A percentile compares a stretch with the other conserved stretches of the same genome.
phyloP scores from a whole-genome alignment of 176 grass and related monocot genomes.

The Triticum monococcum region DNA sequence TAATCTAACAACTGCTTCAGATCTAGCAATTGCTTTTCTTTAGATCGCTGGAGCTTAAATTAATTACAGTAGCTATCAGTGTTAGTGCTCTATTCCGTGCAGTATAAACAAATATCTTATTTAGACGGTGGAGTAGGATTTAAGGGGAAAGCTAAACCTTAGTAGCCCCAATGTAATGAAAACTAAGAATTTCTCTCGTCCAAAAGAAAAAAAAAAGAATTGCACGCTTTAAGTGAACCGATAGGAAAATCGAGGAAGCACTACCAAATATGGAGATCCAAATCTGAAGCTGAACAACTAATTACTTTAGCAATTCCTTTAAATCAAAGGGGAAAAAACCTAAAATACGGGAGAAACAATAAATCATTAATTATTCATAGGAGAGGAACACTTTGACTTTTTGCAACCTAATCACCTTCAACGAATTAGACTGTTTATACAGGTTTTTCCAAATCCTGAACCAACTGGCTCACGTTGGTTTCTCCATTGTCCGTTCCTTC shows the following conservation, averaged over 20 bases:
- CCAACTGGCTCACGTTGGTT: background rate
- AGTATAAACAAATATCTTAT: background rate
- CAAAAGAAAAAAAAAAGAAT: background rate
- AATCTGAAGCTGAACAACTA: background rate
- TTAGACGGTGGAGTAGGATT: background rate
- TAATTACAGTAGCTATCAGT: slow-evolving; percentile 4
- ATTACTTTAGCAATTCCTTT: background rate
- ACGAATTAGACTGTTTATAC: background rate
- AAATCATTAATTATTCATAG: background rate
- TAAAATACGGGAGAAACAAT: background rate
- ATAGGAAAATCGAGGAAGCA: background rate
- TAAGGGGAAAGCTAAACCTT: background rate
- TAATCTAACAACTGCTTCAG: background rate
- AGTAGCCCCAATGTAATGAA: background rate
- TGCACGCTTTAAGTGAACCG: background rate
- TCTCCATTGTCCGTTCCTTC: background rate
- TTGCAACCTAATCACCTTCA: background rate
- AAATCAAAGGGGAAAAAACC: too few relatives aligned
- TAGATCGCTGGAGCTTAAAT: background rate
- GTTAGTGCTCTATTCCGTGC: background rate
- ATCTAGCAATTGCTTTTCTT: slow-evolving; percentile 8
- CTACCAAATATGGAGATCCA: background rate
- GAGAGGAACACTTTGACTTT: background rate
- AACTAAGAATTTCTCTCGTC: background rate
- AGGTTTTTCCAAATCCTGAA: background rate